A percentile compares a stretch with the other conserved stretches of the same genome.
Conservation (phyloP, 352 stramenopile species). For the Phytophthora macrochlamydospora region DNA sequence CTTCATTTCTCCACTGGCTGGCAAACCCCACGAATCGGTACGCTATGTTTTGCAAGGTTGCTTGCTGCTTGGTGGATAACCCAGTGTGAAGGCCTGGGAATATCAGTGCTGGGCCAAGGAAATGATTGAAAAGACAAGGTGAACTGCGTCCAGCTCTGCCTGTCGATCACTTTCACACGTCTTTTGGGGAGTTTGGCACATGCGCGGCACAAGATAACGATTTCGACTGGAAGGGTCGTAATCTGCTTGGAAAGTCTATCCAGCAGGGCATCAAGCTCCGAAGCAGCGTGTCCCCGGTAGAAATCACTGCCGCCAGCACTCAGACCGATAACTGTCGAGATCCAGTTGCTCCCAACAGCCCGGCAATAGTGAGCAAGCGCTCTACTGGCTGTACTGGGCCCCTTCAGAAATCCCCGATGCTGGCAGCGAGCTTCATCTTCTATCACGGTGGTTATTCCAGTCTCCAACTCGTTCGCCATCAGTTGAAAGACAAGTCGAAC, state of each 20-base stretch:
- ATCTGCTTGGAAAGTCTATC: conserved; percentile 33
- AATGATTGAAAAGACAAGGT: conserved; percentile 85
- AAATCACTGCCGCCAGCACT: neutral
- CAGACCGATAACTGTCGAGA: conserved; percentile 17
- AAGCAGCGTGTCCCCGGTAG: conserved; percentile 1
- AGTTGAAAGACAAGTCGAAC: conserved; percentile 59
- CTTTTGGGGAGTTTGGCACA: conserved; percentile 33
- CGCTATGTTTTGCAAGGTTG: conserved; percentile 15
- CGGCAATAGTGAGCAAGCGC: conserved; percentile 42
- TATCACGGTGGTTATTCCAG: conserved; percentile 7
- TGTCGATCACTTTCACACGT: neutral
- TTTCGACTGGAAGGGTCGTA: conserved; percentile 41
- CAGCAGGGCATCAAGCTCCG: conserved; percentile 28
- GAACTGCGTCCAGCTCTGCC: conserved; percentile 34
- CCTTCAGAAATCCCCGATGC: conserved; percentile 28
- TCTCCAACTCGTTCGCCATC: conserved; percentile 38
- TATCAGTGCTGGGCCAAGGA: conserved; percentile 53
- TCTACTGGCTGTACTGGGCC: conserved; percentile 40
- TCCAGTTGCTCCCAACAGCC: conserved; percentile 38
- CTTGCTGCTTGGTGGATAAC: conserved; percentile 17
- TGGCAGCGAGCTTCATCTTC: conserved; percentile 9
- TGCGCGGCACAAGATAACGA: conserved; percentile 60
- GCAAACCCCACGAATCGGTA: conserved; percentile 21
- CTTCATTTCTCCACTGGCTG: conserved; percentile 7
- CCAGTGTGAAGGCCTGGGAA: conserved; percentile 25